Evolutionary conservation across 805 yeast species (phyloP).

Genomic region (Candida rishiriensis): DNA sequence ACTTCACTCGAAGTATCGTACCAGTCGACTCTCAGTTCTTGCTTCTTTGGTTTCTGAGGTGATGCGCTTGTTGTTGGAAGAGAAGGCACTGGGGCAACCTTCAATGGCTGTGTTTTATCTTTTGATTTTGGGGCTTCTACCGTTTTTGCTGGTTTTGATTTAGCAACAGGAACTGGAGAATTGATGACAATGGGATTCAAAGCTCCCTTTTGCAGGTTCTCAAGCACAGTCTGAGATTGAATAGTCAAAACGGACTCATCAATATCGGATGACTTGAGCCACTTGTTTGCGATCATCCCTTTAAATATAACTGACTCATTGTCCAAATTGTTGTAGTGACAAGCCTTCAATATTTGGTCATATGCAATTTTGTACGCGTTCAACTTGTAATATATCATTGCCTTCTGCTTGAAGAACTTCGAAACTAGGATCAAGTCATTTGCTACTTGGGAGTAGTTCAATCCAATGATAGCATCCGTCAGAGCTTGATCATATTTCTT

Average conservation of each 20-base stretch:
- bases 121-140: not conserved
- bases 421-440: constrained; percentile 46
- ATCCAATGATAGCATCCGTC: constrained; percentile 41
- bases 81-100: constrained; percentile 1
- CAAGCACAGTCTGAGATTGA: not conserved
- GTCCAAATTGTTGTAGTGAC: constrained; percentile 39
- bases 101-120: not conserved
- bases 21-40: constrained; percentile 55
- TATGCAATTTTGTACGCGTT: constrained; percentile 40
- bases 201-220: not conserved
- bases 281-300: constrained; percentile 32
- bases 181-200: not conserved
- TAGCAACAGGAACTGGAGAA: not conserved
- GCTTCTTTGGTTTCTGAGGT: constrained; percentile 11
- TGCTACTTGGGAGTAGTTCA: constrained; percentile 36
- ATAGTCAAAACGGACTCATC: constrained; percentile 1
- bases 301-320: constrained; percentile 46
- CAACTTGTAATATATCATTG: constrained; percentile 41
- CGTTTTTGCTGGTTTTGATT: not conserved
- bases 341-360: constrained; percentile 39
- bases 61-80: not conserved
- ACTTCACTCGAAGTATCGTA: constrained; percentile 60
- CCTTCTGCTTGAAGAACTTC: constrained; percentile 43
- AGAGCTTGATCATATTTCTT: constrained; percentile 45
- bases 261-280: constrained; percentile 32